phyloP scores from a whole-genome alignment of 2,329 filamentous ascomycete genomes.

The Tolypocladium paradoxum region DNA sequence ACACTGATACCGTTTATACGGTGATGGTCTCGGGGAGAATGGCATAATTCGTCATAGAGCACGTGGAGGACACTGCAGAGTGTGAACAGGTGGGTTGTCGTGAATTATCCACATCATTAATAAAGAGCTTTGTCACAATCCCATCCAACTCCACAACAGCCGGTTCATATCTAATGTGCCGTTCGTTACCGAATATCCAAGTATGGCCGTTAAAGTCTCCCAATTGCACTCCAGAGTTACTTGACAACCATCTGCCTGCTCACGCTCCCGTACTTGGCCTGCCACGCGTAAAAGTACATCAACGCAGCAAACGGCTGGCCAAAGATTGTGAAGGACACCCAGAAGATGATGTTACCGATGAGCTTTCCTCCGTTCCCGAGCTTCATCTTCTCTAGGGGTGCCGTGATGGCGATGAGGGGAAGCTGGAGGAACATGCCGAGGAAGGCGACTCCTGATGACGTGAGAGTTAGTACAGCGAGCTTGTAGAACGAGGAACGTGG shows the following conservation, averaged over 20 bases:
- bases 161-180: too few relatives aligned
- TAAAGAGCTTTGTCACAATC: background rate
- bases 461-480: slow-evolving; percentile 5
- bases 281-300: slow-evolving; percentile 97
- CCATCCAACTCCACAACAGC: background rate
- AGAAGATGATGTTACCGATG: slow-evolving; percentile 88
- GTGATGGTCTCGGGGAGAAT: slow-evolving; percentile 3
- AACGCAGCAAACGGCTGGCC: slow-evolving; percentile 88
- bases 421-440: slow-evolving; percentile 89
- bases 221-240: background rate
- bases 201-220: background rate
- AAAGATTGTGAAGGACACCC: slow-evolving; percentile 90
- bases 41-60: background rate
- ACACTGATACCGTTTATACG: slow-evolving; percentile 67
- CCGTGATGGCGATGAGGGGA: slow-evolving; percentile 73
- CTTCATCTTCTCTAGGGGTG: slow-evolving; percentile 67
- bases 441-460: slow-evolving; percentile 69
- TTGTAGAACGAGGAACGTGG: background rate
- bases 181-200: background rate
- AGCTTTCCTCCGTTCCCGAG: slow-evolving; percentile 60
- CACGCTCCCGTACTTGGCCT: slow-evolving; percentile 89
- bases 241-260: slow-evolving; percentile 30
- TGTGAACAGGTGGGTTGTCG: background rate
- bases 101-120: background rate
- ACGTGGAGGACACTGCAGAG: background rate